Conservation (phyloP, 2,329 filamentous ascomycete species). For the Phoma herbarum region DNA sequence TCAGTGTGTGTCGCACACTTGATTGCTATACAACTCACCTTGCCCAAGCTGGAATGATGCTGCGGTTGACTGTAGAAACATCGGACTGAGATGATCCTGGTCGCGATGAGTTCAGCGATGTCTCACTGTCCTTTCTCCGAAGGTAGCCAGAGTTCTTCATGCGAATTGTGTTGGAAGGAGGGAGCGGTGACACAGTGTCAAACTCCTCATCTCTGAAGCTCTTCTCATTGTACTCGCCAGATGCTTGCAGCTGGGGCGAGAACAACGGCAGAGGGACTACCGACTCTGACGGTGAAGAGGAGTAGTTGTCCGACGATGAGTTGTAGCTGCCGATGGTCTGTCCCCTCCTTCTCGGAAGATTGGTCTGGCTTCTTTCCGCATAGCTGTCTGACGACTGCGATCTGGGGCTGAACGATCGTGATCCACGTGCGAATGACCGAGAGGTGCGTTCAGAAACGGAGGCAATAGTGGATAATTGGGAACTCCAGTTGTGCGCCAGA, state of each 20-base stretch:
- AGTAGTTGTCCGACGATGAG: slow-evolving; percentile 47
- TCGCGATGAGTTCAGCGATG: slow-evolving; percentile 44
- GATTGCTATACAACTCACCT: slow-evolving; percentile 33
- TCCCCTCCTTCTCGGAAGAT: slow-evolving; percentile 39
- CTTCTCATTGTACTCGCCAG: slow-evolving; percentile 36
- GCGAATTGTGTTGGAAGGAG: slow-evolving; percentile 48
- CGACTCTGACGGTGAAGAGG: slow-evolving; percentile 44
- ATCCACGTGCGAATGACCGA: slow-evolving; percentile 43
- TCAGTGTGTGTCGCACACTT: slow-evolving; percentile 21
- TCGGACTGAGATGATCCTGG: slow-evolving; percentile 50
- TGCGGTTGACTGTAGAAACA: slow-evolving; percentile 46
- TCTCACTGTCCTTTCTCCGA: slow-evolving; percentile 45
- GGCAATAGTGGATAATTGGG: slow-evolving; percentile 51
- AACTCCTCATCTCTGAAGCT: slow-evolving; percentile 49
- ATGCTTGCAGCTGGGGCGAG: slow-evolving; percentile 32
- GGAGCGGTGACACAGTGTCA: slow-evolving; percentile 52
- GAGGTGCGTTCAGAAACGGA: slow-evolving; percentile 51
- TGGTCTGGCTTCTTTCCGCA: slow-evolving; percentile 31
- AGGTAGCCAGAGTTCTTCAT: slow-evolving; percentile 52
- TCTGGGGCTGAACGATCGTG: slow-evolving; percentile 44
- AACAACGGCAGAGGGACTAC: slow-evolving; percentile 50
- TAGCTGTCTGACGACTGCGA: slow-evolving; percentile 46
- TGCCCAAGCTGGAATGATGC: slow-evolving; percentile 51
- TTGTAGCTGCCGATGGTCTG: slow-evolving; percentile 47
- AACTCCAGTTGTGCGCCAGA: slow-evolving; percentile 52